Evolutionary conservation across 306 rosid genomes (phyloP).

Genomic region (Coriaria nepalensis): DNA sequence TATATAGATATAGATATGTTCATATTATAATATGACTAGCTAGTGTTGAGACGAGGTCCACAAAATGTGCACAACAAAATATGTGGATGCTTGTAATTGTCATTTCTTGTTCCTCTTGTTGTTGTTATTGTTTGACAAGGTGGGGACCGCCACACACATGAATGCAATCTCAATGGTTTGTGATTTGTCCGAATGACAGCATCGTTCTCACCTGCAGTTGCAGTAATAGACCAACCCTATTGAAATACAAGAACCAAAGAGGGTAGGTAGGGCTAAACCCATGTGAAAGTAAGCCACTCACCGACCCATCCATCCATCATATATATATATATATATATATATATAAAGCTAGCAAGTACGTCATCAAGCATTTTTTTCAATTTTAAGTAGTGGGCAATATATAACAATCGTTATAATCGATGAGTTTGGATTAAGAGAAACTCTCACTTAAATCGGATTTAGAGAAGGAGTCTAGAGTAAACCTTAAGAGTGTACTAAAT

Average conservation of each 20-base stretch:
- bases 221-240: conserved; percentile 58
- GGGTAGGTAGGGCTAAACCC: conserved; percentile 49
- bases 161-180: conserved; percentile 27
- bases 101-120: conserved; percentile 17
- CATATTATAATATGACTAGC: conserved; percentile 1
- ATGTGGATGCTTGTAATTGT: conserved; percentile 40
- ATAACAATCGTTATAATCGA: conserved; percentile 21
- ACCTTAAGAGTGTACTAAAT: too few species aligned
- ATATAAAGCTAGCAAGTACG: conserved; percentile 15
- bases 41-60: conserved; percentile 26
- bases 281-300: conserved; percentile 42
- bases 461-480: too few species aligned
- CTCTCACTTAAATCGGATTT: too few species aligned
- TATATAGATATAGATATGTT: too few species aligned
- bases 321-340: conserved; percentile 45
- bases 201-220: conserved; percentile 75
- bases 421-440: too few species aligned
- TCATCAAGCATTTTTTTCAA: conserved; percentile 1
- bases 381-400: conserved; percentile 14
- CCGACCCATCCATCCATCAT: conserved; percentile 39
- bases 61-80: conserved; percentile 22
- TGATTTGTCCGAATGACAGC: conserved; percentile 27
- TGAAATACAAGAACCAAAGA: conserved; percentile 30
- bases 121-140: conserved; percentile 11
- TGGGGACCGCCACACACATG: conserved; percentile 32